Percentiles rank a stretch among this genome's conserved stretches.
Conservation (phyloP, 768 basidiomycete genomes). For the Tulasnella sp. region DNA sequence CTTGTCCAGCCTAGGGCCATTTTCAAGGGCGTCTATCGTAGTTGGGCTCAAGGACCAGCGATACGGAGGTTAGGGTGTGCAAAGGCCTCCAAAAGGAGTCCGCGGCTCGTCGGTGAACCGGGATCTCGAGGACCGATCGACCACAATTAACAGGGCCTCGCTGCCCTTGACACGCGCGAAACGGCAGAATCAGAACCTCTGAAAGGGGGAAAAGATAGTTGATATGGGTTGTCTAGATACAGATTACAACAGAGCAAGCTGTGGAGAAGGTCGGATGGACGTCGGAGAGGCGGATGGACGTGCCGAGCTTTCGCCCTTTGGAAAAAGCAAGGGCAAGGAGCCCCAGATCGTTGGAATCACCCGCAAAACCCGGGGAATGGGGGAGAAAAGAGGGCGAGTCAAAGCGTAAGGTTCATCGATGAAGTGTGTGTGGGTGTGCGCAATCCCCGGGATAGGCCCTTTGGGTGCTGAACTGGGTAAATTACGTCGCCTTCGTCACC, state of each 20-base stretch:
- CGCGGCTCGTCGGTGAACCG: slow-evolving; percentile 17
- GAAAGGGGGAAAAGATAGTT: not conserved
- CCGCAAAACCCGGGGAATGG: not conserved
- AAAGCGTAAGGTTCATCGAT: slow-evolving; percentile 4
- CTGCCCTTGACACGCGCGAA: not conserved
- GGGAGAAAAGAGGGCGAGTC: not conserved
- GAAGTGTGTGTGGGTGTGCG: not conserved
- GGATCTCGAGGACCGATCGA: slow-evolving; percentile 11
- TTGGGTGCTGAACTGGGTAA: slow-evolving; percentile 2
- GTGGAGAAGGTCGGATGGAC: slow-evolving; percentile 17
- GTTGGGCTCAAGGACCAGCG: not conserved
- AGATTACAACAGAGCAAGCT: no score
- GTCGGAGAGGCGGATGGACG: slow-evolving; percentile 8
- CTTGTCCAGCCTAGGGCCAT: not conserved
- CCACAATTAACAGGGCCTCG: not conserved
- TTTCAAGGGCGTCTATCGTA: not conserved
- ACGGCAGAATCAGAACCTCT: not conserved
- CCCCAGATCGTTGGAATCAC: not conserved
- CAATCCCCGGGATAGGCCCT: not conserved
- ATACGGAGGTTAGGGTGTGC: not conserved
- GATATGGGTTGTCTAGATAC: not conserved
- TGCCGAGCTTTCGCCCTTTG: slow-evolving; percentile 16
- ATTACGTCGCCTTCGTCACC: not conserved
- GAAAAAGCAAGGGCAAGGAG: not conserved
- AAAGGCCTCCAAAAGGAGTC: slow-evolving; percentile 10